These are phyloP conservation scores for Ceratobasidium sp. DNA, from an alignment of 1,284 basidiomycete species.

Conservation along the genomic window DNA sequence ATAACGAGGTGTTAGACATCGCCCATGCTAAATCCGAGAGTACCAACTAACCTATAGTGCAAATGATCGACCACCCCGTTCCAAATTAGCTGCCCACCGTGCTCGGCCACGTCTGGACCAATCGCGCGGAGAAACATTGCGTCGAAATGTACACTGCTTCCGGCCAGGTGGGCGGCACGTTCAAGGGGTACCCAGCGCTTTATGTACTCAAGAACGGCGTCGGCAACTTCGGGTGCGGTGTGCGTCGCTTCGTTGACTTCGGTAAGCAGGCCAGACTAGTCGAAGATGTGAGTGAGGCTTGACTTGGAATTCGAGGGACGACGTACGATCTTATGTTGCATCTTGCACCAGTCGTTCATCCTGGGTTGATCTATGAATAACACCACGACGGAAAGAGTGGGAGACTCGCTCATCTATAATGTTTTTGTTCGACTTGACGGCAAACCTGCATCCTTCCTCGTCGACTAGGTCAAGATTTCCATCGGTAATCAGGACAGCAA, in stretches of 20 bases:
- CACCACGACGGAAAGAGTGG: background rate
- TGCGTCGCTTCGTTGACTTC: slow-evolving; percentile 74
- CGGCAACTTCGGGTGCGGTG: slow-evolving; percentile 65
- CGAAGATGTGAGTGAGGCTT: background rate
- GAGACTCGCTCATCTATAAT: slow-evolving; percentile 68
- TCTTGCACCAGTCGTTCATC: slow-evolving; percentile 82
- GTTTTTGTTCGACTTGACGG: slow-evolving; percentile 74
- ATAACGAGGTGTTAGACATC: background rate
- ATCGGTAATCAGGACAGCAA: slow-evolving; percentile 83
- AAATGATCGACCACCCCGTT: slow-evolving; percentile 12
- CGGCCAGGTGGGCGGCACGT: slow-evolving; percentile 76
- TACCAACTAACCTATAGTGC: slow-evolving; percentile 24
- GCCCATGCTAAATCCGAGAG: too few species aligned
- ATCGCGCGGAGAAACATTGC: slow-evolving; percentile 61
- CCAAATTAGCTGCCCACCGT: slow-evolving; percentile 13
- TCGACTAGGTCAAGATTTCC: slow-evolving; percentile 83
- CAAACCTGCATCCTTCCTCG: slow-evolving; percentile 73
- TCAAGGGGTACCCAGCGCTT: slow-evolving; percentile 77
- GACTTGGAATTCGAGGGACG: background rate
- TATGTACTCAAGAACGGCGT: slow-evolving; percentile 75
- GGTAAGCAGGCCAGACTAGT: slow-evolving; percentile 77
- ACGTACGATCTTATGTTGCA: slow-evolving; percentile 75
- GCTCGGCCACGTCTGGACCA: slow-evolving; percentile 75
- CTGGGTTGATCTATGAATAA: slow-evolving; percentile 56
- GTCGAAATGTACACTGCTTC: slow-evolving; percentile 77